Conservation (phyloP, 306 rosid species). For the Chamaecrista fasciculata region DNA sequence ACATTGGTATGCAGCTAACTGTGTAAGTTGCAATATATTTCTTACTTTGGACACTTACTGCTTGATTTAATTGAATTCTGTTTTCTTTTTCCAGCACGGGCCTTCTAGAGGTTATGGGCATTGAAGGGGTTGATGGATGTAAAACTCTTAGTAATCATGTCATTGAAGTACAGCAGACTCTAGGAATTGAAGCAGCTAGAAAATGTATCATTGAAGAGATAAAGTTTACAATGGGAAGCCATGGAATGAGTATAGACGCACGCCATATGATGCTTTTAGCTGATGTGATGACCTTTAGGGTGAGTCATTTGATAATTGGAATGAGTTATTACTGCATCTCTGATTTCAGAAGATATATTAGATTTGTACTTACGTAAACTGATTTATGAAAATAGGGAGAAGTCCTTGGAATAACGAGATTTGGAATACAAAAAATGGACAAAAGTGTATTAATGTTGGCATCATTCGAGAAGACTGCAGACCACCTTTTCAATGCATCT, state of each 20-base stretch:
- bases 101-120: constrained; percentile 73
- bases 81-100: constrained; percentile 53
- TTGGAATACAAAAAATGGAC: constrained; percentile 89
- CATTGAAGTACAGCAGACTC: constrained; percentile 61
- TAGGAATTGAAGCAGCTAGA: constrained; percentile 98
- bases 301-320: constrained; percentile 44
- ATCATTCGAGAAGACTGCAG: constrained; percentile 85
- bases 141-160: constrained; percentile 74
- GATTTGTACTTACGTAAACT: constrained; percentile 3
- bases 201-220: constrained; percentile 75
- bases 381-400: constrained; percentile 58
- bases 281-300: constrained; percentile 87
- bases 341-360: constrained; percentile 3
- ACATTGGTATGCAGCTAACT: background rate
- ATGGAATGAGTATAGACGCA: constrained; percentile 81
- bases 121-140: constrained; percentile 76
- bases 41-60: background rate
- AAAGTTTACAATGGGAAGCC: constrained; percentile 66
- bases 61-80: background rate
- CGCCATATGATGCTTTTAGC: constrained; percentile 98
- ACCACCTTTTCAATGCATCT: constrained; percentile 73
- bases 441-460: constrained; percentile 89
- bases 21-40: background rate
- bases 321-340: background rate
- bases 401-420: constrained; percentile 88